A percentile compares a stretch with the other conserved stretches of the same genome.
Conservation (phyloP, 2,329 filamentous ascomycete genomes). For the Phoma sp. region DNA sequence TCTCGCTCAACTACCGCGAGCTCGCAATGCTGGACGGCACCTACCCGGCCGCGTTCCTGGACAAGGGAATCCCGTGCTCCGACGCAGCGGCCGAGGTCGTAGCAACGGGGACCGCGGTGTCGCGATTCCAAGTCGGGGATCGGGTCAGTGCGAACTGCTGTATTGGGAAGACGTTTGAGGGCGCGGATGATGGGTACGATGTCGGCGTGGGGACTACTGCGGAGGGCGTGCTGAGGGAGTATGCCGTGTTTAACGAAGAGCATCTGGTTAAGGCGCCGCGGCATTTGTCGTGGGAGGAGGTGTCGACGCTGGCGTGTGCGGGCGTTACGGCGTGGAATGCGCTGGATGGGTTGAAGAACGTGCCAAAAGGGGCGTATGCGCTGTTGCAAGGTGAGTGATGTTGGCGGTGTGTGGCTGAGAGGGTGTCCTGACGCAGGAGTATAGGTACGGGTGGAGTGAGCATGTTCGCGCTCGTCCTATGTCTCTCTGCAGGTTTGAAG, state of each 20-base stretch:
- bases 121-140: constrained; percentile 28
- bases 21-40: constrained; percentile 29
- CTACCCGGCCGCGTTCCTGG: constrained; percentile 18
- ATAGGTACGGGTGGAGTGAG: constrained; percentile 52
- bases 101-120: constrained; percentile 24
- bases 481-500: constrained; percentile 32
- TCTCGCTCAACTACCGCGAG: constrained; percentile 39
- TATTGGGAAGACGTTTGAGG: constrained; percentile 17
- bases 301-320: constrained; percentile 31
- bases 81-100: constrained; percentile 37
- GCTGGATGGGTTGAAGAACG: constrained; percentile 21
- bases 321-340: constrained; percentile 35
- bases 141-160: constrained; percentile 26
- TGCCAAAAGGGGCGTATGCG: constrained; percentile 17
- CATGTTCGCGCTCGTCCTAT: constrained; percentile 38
- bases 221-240: constrained; percentile 32
- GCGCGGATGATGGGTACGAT: constrained; percentile 10
- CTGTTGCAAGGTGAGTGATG: constrained; percentile 22
- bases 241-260: constrained; percentile 33
- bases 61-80: constrained; percentile 28
- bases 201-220: constrained; percentile 18
- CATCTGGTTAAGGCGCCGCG: constrained; percentile 30
- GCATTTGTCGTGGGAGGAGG: constrained; percentile 37
- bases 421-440: too few relatives aligned
- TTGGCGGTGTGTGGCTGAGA: too few relatives aligned